Base-by-base conservation (phyloP, 768 basidiomycete species). In the Trametes gibbosa region DNA sequence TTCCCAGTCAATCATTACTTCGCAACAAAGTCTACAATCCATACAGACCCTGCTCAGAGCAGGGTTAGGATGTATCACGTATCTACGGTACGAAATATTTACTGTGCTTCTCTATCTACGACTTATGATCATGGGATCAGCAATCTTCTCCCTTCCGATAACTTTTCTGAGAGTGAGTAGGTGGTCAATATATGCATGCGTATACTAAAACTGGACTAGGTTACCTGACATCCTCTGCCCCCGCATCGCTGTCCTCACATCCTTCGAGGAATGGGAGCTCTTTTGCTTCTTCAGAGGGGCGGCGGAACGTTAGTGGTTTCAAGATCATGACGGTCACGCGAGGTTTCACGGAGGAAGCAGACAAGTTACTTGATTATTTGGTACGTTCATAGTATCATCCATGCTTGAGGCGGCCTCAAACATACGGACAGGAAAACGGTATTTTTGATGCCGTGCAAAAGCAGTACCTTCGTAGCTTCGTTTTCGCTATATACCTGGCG, bases 401-500 rank as follows among this genome's bases (percentile, higher is more conserved):
- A 50, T 12, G 13, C 6, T 8, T 10, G 14, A 1, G 9, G 23
- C 21, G 43, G 9, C 23, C 24, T 37, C 5, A 1, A 21, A 4
- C 42, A 41, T 45, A 47, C 66, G n/a, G 14, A 2, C 53, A 94
- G 92, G 92, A 95, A 73, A 76, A 84, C 57, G 93, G 93, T 0
- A 91, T 94, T 42, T 92, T 90, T 63, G 89, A 95, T 59, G 93
- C 93, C 0, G 74, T 95, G 34, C 82, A 91, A 68, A 92, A 87
- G 67, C 86, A 85, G 63, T 95, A 92, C 72, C 81, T 95, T 46
- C 84, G 83, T 48, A 90, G 87, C 66, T 92, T 92, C 70, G 86
- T 93, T 52, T 91, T 94, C 64, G 92, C 86, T 6, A 82, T 94
- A 51, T 94, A 92, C 68, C 74, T 94, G 58, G 93, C 93, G 55